Evolutionary conservation across 179 eudicot species (phyloP), one percentile per base, ranked within the genome.

Genomic region (Beta corolliflora): DNA sequence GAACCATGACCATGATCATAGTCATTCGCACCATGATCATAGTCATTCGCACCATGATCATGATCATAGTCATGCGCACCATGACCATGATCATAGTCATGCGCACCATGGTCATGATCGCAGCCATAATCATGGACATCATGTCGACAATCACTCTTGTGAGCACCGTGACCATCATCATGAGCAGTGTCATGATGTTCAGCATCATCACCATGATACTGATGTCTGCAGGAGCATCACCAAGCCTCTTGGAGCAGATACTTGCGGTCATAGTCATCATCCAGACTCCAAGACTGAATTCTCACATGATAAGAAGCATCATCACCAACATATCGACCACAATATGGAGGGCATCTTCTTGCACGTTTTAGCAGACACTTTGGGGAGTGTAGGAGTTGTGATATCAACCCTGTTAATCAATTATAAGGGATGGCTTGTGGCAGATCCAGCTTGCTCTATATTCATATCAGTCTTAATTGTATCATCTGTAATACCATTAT

Each of bases 341-440:
- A 96, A 96, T 89, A 96, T 96, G 99, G 98, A 96, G 87, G 99
- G 99, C 81, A 96, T 96, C 75, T 96, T 96, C 90, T 90, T 96
- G 81, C 99, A 96, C 78, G 98, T 96, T 71, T 85, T 96, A 77
- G 99, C 99, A 5, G 99, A 96, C 85, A 96, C 99, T 56, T 12
- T 96, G 90, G 99, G 99, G 77, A 96, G 99, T 82, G 99, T 96
- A 41, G 99, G 99, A 71, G 99, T 96, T 75, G 97, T 94, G 64
- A 83, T 96, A 80, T 94, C 99, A 29, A 94, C 99, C 56, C 91
- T 96, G 55, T 83, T 96, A 71, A 96, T 96, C 29, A 87, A 92
- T 82, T 96, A 91, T 85, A 96, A 91, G 81, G 98, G 99, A 71
- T 96, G 99, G 99, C 91, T 94, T 83, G 87, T 92, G 71, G 94